Conservation (phyloP, 202 grass and related monocot species). For the Hordeum pubiflorum region DNA sequence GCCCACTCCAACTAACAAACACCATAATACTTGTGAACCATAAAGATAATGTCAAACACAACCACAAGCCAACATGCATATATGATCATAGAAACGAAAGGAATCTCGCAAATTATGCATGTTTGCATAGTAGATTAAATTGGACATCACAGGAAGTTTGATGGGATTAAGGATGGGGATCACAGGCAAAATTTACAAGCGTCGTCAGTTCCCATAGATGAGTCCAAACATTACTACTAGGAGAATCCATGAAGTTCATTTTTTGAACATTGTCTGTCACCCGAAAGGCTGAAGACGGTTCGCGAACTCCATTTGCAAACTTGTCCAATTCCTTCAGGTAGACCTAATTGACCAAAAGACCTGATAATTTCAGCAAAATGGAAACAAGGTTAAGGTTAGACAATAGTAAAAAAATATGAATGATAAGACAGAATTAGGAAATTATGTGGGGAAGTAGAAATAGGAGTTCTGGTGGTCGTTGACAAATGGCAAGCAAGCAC, state of each 20-base stretch:
- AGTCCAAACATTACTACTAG: neutral
- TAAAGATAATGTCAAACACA: neutral
- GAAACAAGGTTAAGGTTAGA: neutral
- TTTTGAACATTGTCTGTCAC: neutral
- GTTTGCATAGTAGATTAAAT: neutral
- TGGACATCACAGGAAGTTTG: neutral
- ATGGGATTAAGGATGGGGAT: neutral
- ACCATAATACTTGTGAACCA: neutral
- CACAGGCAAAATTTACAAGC: neutral
- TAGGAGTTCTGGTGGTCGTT: neutral
- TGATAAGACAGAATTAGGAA: neutral
- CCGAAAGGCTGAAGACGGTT: neutral
- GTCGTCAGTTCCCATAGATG: neutral
- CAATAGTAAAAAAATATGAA: neutral
- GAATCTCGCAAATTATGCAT: neutral
- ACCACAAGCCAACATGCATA: neutral
- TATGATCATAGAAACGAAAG: neutral
- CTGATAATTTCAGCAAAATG: too few species aligned
- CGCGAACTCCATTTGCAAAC: neutral
- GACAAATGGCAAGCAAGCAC: neutral
- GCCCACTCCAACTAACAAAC: neutral
- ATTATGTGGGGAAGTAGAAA: neutral
- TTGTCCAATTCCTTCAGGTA: neutral
- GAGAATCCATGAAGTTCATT: neutral
- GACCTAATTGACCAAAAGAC: neutral